phyloP scores from a whole-genome alignment of 306 rosid genomes.

The Leucaena leucocephala region DNA sequence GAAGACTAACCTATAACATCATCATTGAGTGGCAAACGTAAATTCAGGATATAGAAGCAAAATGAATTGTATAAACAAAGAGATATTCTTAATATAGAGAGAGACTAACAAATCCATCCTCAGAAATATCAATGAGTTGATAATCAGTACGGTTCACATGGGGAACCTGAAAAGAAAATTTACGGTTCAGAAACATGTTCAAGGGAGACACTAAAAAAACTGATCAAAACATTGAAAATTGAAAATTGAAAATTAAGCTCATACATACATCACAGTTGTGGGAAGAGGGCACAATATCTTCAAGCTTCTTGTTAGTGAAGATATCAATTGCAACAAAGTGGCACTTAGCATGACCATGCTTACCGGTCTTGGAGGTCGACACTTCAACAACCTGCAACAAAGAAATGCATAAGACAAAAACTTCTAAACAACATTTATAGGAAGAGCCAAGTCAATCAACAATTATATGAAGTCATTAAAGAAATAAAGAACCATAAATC shows the following conservation, averaged over 20 bases:
- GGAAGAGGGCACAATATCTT: conserved; percentile 78
- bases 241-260: not conserved
- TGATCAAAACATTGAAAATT: not conserved
- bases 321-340: conserved; percentile 81
- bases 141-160: conserved; percentile 75
- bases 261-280: conserved; percentile 78
- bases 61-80: not conserved
- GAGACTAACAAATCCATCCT: conserved; percentile 65
- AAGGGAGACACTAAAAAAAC: not conserved
- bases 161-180: conserved; percentile 55
- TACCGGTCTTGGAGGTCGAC: conserved; percentile 61
- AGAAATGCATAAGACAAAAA: not conserved
- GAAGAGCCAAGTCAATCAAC: not conserved
- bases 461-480: not conserved
- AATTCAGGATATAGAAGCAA: conserved; percentile 14
- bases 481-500: not conserved
- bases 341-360: conserved; percentile 67
- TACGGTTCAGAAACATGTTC: not conserved
- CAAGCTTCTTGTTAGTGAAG: conserved; percentile 67
- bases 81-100: not conserved
- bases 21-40: not conserved
- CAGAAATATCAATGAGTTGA: conserved; percentile 54
- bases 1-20: conserved; percentile 55
- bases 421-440: not conserved
- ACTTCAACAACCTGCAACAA: conserved; percentile 55